Conservation (phyloP, 2,329 filamentous ascomycete species). For the Aspergillus pseudonomiae region DNA sequence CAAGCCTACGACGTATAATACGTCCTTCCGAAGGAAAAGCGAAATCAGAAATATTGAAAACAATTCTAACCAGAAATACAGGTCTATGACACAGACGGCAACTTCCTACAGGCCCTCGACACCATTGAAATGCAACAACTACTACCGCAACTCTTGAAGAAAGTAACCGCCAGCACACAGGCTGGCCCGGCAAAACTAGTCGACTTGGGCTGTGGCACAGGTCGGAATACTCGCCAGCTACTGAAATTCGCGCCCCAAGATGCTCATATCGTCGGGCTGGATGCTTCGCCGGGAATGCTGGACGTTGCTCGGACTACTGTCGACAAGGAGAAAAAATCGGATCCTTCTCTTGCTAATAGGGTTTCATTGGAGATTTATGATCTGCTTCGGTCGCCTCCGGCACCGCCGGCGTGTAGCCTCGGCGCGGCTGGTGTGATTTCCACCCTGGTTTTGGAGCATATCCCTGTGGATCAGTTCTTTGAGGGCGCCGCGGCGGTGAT, state of each 20-base stretch:
- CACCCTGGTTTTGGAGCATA: slow-evolving; percentile 67
- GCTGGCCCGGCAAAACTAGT: slow-evolving; percentile 47
- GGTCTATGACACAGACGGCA: slow-evolving; percentile 67
- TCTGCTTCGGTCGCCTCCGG: slow-evolving; percentile 35
- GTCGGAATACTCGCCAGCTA: slow-evolving; percentile 62
- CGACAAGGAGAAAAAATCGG: slow-evolving; percentile 6
- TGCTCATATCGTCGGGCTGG: slow-evolving; percentile 55
- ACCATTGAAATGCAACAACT: slow-evolving; percentile 57
- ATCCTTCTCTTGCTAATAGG: slow-evolving; percentile 4
- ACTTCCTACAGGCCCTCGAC: slow-evolving; percentile 68
- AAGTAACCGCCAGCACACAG: slow-evolving; percentile 19
- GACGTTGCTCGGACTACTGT: slow-evolving; percentile 52
- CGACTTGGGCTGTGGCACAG: slow-evolving; percentile 69
- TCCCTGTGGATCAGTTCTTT: slow-evolving; percentile 63
- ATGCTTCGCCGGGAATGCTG: slow-evolving; percentile 62
- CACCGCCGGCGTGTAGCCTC: slow-evolving; percentile 21
- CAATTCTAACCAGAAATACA: slow-evolving; percentile 17
- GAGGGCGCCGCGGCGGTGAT: slow-evolving; percentile 49
- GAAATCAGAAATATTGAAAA: background rate
- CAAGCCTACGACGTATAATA: background rate
- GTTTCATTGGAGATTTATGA: slow-evolving; percentile 43
- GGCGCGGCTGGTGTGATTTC: slow-evolving; percentile 55
- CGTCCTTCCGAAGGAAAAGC: background rate
- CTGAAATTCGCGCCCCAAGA: slow-evolving; percentile 22
- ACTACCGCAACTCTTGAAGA: slow-evolving; percentile 53